Conservation (phyloP, 179 eudicot genomes). For the Camellia oleifera region DNA sequence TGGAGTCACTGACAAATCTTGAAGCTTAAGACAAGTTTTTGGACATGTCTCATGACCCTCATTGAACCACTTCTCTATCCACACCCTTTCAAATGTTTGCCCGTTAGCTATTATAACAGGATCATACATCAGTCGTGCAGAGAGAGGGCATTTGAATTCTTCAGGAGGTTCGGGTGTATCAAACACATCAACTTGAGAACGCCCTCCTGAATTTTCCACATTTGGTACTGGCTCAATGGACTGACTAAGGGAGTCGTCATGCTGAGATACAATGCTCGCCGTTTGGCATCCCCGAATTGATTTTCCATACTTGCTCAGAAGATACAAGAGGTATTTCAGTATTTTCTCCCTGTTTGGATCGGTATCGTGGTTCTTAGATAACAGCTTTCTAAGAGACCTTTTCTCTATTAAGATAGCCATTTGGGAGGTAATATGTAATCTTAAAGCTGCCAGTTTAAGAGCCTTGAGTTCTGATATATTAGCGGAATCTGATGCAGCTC, state of each 20-base stretch:
- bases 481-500: constrained; percentile 32
- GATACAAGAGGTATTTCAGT: constrained; percentile 43
- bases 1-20: constrained; percentile 35
- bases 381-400: constrained; percentile 57
- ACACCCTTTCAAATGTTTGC: constrained; percentile 58
- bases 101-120: constrained; percentile 75
- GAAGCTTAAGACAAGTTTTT: constrained; percentile 39
- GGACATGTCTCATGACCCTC: constrained; percentile 68
- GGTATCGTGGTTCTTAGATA: constrained; percentile 33
- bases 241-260: constrained; percentile 14
- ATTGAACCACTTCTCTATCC: constrained; percentile 66
- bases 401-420: constrained; percentile 56
- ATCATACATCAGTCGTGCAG: constrained; percentile 54
- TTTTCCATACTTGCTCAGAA: constrained; percentile 48
- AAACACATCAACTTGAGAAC: constrained; percentile 22
- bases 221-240: constrained; percentile 22
- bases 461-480: constrained; percentile 32
- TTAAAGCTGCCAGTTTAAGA: constrained; percentile 48
- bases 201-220: constrained; percentile 14
- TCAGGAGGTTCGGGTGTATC: constrained; percentile 38
- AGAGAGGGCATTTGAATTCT: constrained; percentile 62
- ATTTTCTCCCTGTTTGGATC: constrained; percentile 39
- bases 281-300: constrained; percentile 30
- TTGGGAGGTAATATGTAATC: constrained; percentile 49
- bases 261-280: constrained; percentile 11